A percentile compares a stretch with the other conserved stretches of the same genome.
Evolutionary conservation across 257 asterid genomes (phyloP).

Genomic region (Solanum gandarillasii): DNA sequence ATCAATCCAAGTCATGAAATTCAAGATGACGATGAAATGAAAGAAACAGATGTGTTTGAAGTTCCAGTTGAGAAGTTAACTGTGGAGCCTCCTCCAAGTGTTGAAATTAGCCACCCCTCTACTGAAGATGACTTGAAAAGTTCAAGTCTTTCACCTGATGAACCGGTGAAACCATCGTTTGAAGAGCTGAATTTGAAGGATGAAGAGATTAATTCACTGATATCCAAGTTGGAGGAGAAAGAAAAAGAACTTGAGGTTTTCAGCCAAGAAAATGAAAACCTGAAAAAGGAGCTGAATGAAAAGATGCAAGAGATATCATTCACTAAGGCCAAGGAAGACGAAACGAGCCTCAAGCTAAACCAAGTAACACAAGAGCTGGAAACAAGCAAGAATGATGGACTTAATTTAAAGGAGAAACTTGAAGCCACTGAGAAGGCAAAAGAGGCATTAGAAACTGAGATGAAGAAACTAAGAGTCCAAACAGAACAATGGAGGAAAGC

Average conservation of each 20-base stretch:
- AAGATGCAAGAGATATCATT: slow-evolving; percentile 28
- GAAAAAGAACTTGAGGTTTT: slow-evolving; percentile 31
- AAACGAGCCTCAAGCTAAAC: slow-evolving; percentile 20
- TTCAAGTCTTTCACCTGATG: background rate
- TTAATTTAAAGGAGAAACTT: slow-evolving; percentile 33
- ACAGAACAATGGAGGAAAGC: slow-evolving; percentile 98
- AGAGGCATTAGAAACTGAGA: slow-evolving; percentile 58
- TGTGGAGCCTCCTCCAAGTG: slow-evolving; percentile 14
- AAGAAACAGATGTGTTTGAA: slow-evolving; percentile 71
- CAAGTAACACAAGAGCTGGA: slow-evolving; percentile 47
- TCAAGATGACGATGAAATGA: slow-evolving; percentile 34
- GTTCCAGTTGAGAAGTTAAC: slow-evolving; percentile 40
- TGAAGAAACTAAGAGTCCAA: slow-evolving; percentile 78
- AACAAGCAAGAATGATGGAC: slow-evolving; percentile 25
- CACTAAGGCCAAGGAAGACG: slow-evolving; percentile 26
- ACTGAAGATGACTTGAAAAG: background rate
- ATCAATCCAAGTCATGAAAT: background rate
- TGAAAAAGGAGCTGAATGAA: slow-evolving; percentile 37
- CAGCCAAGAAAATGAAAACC: slow-evolving; percentile 31
- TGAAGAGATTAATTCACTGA: slow-evolving; percentile 27
- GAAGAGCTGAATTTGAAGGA: slow-evolving; percentile 39
- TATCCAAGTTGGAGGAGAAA: slow-evolving; percentile 40
- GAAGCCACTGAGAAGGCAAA: slow-evolving; percentile 41
- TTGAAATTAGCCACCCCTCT: background rate
- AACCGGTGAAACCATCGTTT: slow-evolving; percentile 21